A percentile compares a stretch with the other conserved stretches of the same genome.
These are phyloP conservation scores for Camelina hispida DNA, from an alignment of 345 rosid species.

Conservation along the genomic window DNA sequence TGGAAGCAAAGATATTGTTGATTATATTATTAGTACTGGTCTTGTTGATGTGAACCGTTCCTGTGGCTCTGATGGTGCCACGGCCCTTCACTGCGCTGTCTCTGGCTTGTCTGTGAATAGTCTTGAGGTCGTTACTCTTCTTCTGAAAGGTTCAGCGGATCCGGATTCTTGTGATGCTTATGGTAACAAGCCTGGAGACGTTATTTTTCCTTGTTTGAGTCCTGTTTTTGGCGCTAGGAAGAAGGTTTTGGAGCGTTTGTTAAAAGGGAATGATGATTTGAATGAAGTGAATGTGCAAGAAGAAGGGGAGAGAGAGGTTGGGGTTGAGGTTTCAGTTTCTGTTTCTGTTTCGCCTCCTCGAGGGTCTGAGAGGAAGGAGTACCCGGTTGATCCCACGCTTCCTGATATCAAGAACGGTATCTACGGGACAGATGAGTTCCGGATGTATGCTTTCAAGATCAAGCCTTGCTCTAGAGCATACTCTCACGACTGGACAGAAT, in stretches of 20 bases:
- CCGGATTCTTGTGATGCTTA: constrained; percentile 56
- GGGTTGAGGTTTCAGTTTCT: neutral
- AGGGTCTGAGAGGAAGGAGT: constrained; percentile 76
- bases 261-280: constrained; percentile 47
- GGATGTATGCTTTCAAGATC: constrained; percentile 89
- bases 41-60: constrained; percentile 63
- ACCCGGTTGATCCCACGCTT: constrained; percentile 78
- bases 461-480: constrained; percentile 96
- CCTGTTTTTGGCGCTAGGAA: constrained; percentile 52
- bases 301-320: constrained; percentile 38
- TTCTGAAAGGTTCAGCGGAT: constrained; percentile 74
- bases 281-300: constrained; percentile 48
- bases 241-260: constrained; percentile 60
- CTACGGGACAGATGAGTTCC: constrained; percentile 88
- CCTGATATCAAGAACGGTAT: constrained; percentile 86
- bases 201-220: constrained; percentile 50
- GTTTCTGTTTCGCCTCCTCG: constrained; percentile 43
- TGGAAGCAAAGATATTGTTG: constrained; percentile 74
- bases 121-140: constrained; percentile 63
- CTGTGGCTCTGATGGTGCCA: constrained; percentile 74
- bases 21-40: constrained; percentile 56
- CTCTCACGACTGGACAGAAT: constrained; percentile 97
- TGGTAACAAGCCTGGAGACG: constrained; percentile 66
- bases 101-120: constrained; percentile 67
- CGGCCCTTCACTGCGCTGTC: constrained; percentile 86